Base-by-base conservation (phyloP, 2,329 filamentous ascomycete genomes). In the Canariomyces notabilis region DNA sequence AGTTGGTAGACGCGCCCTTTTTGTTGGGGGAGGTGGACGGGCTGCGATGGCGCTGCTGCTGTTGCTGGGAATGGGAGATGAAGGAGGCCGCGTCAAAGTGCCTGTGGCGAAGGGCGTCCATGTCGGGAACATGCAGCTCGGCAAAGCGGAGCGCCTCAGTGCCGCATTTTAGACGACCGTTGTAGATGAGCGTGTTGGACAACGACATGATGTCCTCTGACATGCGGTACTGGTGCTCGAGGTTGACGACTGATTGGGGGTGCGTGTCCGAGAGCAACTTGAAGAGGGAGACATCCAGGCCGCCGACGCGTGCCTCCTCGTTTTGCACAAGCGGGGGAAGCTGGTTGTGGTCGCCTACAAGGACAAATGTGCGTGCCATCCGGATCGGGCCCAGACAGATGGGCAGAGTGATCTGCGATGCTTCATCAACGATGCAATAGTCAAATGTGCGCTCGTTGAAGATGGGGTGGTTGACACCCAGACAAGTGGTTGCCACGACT, bases 181-280 rank as follows among this genome's bases (percentile, higher is more conserved):
- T 75, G 68, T 98, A 98, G 59, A 98, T 96, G 46, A 98, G 77
- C 1, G 80, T 86, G 65, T 96, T 98, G 52, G 89, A 94, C 12
- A 98, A 76, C 2, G 84, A 77, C 91, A 97, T 97, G 50, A 98
- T 87, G 51, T 98, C 93, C 56, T 93, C 87, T 59, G 89, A 95
- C 93, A 98, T 98, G 51, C 93, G 88, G 63, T 98, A 98, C 63
- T 98, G 93, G 60, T 96, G 89, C 59, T 93, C 89, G 2, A 98
- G 77, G 53, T 87, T 95, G 51, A 94, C 88, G 2, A 98, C 90
- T 1, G 89, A 89, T 37, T 81, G 73, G 0, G 93, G 90, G 53
- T 97, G 90, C 1, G 79, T 77, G 59, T 97, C 93, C 1, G 89
- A 96, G 11, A 98, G 77, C 3, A 93, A 76, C 63, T 95, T 95